Base-by-base conservation (phyloP, 2,329 filamentous ascomycete species). In the Claviceps paspali region DNA sequence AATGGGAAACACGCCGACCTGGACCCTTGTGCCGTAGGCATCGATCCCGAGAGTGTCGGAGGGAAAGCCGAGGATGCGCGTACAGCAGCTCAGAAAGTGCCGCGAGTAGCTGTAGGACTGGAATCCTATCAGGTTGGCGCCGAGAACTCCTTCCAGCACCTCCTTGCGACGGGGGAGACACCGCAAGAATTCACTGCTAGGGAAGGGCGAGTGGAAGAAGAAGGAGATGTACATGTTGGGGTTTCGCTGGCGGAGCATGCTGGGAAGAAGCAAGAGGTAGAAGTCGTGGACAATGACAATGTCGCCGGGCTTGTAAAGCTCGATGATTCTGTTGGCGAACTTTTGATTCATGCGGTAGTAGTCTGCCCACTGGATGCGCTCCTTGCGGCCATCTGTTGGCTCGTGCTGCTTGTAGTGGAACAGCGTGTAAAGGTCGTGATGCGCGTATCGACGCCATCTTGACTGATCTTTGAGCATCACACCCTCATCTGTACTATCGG, bases 401-500 rank as follows among this genome's bases (percentile, higher is more conserved):
- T 87, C 84, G 52, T 93, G 83, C 52, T 91, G 84, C 62, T 93
- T 93, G 68, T 96, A 96, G 60, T 96, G 88, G 55, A 95, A 86
- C 8, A 95, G 70, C 1, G 84, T 86, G 62, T 93, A 95, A 21
- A 96, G 68, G 49, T 94, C 83, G 52, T 87, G 78, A 62, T 95
- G 86, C 12, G 87, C 85, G 57, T 91, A 96, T 29, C 82, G 73
- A 45, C 86, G 74, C 88, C 91, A 96, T 45, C 86, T 70, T 23
- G 69, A 67, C 62, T 95, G 87, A 49, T 94, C 82, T 48, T 79
- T 82, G 45, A 96, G 65, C 27, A 73, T 65, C 36, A 87, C 73
- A 28, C 84, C 82, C 26, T 82, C 70, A 0, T 74, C 67, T 31
- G 60, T 55, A 6, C 73, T 69, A 45, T 88, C 81, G 15, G 70